These are phyloP conservation scores for Colletotrichum limetticola DNA, from an alignment of 2,329 filamentous ascomycete species.

Conservation along the genomic window DNA sequence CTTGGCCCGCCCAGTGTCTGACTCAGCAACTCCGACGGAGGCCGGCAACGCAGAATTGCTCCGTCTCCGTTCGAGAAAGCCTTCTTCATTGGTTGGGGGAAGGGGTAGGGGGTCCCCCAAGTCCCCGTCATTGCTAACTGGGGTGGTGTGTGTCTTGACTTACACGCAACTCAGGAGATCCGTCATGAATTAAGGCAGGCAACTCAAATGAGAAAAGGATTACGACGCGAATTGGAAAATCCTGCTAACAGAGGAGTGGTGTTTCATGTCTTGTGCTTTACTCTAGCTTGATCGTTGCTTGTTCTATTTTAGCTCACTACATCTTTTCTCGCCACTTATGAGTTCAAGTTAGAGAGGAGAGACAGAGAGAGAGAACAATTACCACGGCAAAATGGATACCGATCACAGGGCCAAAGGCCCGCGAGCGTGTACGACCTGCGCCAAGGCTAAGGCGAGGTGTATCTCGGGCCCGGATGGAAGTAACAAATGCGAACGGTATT, in stretches of 20 bases:
- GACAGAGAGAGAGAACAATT: not conserved
- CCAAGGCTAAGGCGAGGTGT: constrained; percentile 63
- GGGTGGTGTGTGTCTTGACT: constrained; percentile 13
- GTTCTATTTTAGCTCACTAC: not conserved
- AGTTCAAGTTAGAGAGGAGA: not conserved
- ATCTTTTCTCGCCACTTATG: not conserved
- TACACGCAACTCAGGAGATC: constrained; percentile 26
- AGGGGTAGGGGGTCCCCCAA: not conserved
- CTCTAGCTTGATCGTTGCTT: not conserved
- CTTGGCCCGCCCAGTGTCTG: not conserved
- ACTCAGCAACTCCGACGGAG: constrained; percentile 30
- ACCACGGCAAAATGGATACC: constrained; percentile 9
- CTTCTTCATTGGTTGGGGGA: not conserved
- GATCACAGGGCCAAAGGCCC: constrained; percentile 50
- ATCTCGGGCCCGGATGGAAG: constrained; percentile 52
- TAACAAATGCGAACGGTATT: constrained; percentile 60
- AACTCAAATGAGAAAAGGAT: constrained; percentile 10
- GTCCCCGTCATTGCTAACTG: constrained; percentile 4
- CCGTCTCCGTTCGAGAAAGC: constrained; percentile 1
- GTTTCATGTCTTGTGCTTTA: not conserved
- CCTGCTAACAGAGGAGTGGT: not conserved
- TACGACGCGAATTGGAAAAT: constrained; percentile 14
- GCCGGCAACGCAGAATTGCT: constrained; percentile 9
- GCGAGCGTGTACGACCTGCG: constrained; percentile 61
- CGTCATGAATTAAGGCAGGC: not conserved